These are phyloP conservation scores for Notholithocarpus densiflorus DNA, from an alignment of 306 rosid genomes.

Conservation along the genomic window DNA sequence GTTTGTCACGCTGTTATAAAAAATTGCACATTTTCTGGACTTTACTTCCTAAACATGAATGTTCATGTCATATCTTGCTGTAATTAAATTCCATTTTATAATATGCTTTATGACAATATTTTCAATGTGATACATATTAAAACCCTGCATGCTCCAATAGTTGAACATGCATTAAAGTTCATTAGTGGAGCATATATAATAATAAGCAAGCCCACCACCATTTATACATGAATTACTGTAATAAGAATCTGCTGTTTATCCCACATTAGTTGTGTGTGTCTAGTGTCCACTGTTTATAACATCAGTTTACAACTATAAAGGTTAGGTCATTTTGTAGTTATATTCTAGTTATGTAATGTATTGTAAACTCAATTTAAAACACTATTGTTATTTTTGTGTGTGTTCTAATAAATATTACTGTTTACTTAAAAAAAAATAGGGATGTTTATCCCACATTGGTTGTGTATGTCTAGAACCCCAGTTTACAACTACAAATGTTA, in stretches of 20 bases:
- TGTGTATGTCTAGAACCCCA: no score
- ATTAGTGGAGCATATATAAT: neutral
- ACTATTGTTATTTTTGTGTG: no score
- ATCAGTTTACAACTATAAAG: accelerated
- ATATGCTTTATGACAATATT: neutral
- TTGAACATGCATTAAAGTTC: neutral
- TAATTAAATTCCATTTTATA: neutral
- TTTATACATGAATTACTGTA: neutral
- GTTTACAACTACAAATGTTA: no score
- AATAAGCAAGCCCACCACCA: no score
- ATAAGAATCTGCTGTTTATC: neutral
- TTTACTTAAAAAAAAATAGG: no score
- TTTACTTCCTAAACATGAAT: neutral
- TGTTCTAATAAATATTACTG: no score
- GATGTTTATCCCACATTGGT: no score
- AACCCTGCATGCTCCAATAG: neutral
- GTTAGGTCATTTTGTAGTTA: no score
- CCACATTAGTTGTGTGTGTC: no score
- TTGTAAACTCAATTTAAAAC: accelerated
- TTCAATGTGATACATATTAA: neutral
- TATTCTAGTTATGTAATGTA: no score
- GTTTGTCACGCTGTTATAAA: neutral
- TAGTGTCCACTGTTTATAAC: no score
- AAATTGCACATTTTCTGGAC: neutral
- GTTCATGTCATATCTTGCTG: neutral